Evolutionary conservation across 208 protist genomes (phyloP).

Genomic region (Trypanosoma conorhini): DNA sequence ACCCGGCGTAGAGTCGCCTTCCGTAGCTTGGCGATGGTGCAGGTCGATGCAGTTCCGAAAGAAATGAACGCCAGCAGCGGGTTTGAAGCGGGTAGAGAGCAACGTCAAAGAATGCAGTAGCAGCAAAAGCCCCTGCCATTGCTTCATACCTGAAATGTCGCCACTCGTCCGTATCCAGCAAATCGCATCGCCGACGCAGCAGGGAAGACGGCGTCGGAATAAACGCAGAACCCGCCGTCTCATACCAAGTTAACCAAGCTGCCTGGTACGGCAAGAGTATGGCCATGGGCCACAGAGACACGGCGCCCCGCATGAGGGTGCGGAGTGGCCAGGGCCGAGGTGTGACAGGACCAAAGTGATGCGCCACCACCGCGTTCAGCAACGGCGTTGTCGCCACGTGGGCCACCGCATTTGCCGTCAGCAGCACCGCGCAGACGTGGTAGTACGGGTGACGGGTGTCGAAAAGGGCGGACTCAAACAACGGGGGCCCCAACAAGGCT

Average conservation of each 20-base stretch:
- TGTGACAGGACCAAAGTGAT: slow-evolving; percentile 65
- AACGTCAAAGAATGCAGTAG: slow-evolving; percentile 44
- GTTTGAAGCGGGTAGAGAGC: slow-evolving; percentile 50
- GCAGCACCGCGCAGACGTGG: slow-evolving; percentile 41
- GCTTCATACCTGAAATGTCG: slow-evolving; percentile 58
- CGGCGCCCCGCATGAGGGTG: slow-evolving; percentile 34
- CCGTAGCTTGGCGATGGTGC: slow-evolving; percentile 50
- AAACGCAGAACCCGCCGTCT: slow-evolving; percentile 67
- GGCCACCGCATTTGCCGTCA: slow-evolving; percentile 39
- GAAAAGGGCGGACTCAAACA: slow-evolving; percentile 23
- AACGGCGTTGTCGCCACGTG: slow-evolving; percentile 58
- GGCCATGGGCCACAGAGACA: slow-evolving; percentile 39
- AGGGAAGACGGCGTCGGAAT: slow-evolving; percentile 72
- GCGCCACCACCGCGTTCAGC: slow-evolving; percentile 49
- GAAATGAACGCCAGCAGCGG: slow-evolving; percentile 33
- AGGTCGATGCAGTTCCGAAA: slow-evolving; percentile 47
- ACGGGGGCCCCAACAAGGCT: slow-evolving; percentile 11
- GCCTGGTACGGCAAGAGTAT: slow-evolving; percentile 60
- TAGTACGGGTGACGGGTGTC: slow-evolving; percentile 83
- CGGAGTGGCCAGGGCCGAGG: slow-evolving; percentile 43
- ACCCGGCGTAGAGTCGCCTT: slow-evolving; percentile 54
- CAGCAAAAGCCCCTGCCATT: slow-evolving; percentile 57
- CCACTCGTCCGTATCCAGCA: slow-evolving; percentile 51
- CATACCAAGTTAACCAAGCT: slow-evolving; percentile 77
- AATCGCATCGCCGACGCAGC: slow-evolving; percentile 50